Evolutionary conservation across 768 basidiomycete genomes (phyloP), one percentile per base, ranked within the genome.

Genomic region (Coprinopsis strossmayeri): DNA sequence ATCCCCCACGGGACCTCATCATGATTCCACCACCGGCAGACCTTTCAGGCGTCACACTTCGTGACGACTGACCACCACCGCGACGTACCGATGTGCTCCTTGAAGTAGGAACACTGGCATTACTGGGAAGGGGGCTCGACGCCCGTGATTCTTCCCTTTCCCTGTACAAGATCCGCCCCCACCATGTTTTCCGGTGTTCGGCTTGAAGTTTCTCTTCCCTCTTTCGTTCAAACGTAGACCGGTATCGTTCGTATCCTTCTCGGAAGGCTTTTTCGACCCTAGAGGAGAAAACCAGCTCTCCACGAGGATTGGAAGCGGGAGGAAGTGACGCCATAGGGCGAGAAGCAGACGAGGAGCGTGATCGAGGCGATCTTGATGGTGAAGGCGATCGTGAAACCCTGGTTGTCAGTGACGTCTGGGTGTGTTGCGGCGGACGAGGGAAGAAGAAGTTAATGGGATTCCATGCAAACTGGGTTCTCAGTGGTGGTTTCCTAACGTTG

Each of bases 201-300:
- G 40, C 57, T 34, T 75, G 71, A 54, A 78, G 77, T 46, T 76
- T 74, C 57, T 86, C 86, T 53, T 82, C 82, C 21, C 91, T 67
- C 54, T 77, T 72, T 44, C 83, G 70, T 67, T 97, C 95, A 64
- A 96, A 98, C 25, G 82, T 83, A 7, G 81, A 71, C 18, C 95
- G 79, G 65, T 97, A 92, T 13, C 91, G 79, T 64, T 97, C 94
- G 67, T 99, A 99, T 0, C 85, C 77, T 48, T 98, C 96, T 20
- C 88, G 74, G 64, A 98, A 98, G 17, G 64, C 59, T 45, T 77
- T 76, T 51, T 90, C 86, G 17, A 99, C 86, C 39, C 89, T 82
- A 10, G 85, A 89, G 2, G 89, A 92, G 67, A 99, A 96, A 48
- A 98, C 96, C 51, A 99, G 81, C 61, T 99, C 96, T 43, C 96